Evolutionary conservation across 2,329 filamentous ascomycete genomes (phyloP), one percentile per base, ranked within the genome.

Genomic region (Aspergillus quadricinctus): DNA sequence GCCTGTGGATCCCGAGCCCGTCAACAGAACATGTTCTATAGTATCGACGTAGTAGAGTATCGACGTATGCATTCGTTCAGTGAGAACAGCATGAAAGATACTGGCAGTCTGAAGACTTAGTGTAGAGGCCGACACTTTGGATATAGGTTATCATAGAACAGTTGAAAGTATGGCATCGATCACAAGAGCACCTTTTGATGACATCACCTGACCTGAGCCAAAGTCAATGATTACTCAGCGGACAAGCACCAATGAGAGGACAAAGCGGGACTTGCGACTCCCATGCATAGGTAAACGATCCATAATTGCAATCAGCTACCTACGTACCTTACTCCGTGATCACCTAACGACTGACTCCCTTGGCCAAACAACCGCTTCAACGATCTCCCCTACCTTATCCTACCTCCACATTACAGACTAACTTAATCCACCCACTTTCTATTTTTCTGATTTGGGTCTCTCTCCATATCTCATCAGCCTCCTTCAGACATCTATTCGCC

Each of bases 151-250:
- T n/a, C n/a, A 4, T 48, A 49, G 50, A 57, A 48, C 43, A 57
- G 49, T 43, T 52, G 45, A 56, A 45, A 57, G 31, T 51, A 58
- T 45, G 60, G 58, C 57, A 61, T 60, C 54, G 55, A 57, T 63
- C 57, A 63, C 53, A 63, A 57, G 61, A 56, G 54, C 59, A 62
- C 49, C 48, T 52, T 52, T 27, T 58, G 56, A 65, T 69, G 66
- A 70, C 65, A 70, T 72, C 70, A 72, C 70, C 64, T 70, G 66
- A 70, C 61, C 57, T 61, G 61, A 57, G 56, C 55, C 23, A 17
- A 23, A 14, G 46, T 53, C 29, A 31, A 56, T 45, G 50, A 53
- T 7, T 37, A 37, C 55, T 61, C 57, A 50, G 11, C 5, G 7
- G 4, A 21, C 10, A 14, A 2, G 4, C 6, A 29, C 29, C 49